phyloP scores from a whole-genome alignment of 768 basidiomycete species.

The Pleurotus citrinopileatus region DNA sequence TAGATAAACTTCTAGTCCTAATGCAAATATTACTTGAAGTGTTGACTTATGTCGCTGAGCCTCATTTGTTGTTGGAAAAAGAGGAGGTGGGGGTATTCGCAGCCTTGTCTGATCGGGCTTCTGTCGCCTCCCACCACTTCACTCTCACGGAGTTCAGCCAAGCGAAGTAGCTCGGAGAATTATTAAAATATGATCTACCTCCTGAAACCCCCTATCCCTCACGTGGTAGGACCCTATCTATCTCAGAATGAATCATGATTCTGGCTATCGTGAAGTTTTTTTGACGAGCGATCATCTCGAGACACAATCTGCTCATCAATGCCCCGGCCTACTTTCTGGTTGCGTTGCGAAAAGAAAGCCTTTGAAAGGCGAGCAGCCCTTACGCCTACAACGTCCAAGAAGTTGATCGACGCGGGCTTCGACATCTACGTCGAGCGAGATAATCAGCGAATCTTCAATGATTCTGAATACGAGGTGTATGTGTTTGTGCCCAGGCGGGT shows the following conservation, averaged over 20 bases:
- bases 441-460: slow-evolving; percentile 90
- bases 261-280: no score
- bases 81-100: no score
- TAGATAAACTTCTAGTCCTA: no score
- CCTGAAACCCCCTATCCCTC: neutral
- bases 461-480: slow-evolving; percentile 89
- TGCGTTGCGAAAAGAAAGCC: slow-evolving; percentile 95
- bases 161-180: no score
- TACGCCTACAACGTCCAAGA: slow-evolving; percentile 88
- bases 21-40: no score
- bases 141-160: no score
- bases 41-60: no score
- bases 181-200: no score
- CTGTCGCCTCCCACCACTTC: no score
- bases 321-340: slow-evolving; percentile 70
- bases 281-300: slow-evolving; percentile 10
- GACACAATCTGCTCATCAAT: slow-evolving; percentile 29
- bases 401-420: slow-evolving; percentile 87
- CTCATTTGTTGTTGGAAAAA: no score
- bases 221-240: slow-evolving; percentile 1
- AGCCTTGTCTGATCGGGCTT: no score
- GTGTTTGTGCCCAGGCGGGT: slow-evolving; percentile 25
- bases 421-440: slow-evolving; percentile 91
- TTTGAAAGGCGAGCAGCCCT: slow-evolving; percentile 92
- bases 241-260: slow-evolving; percentile 7